Evolutionary conservation across 768 basidiomycete genomes (phyloP).

Genomic region (Psilocybe sp.): DNA sequence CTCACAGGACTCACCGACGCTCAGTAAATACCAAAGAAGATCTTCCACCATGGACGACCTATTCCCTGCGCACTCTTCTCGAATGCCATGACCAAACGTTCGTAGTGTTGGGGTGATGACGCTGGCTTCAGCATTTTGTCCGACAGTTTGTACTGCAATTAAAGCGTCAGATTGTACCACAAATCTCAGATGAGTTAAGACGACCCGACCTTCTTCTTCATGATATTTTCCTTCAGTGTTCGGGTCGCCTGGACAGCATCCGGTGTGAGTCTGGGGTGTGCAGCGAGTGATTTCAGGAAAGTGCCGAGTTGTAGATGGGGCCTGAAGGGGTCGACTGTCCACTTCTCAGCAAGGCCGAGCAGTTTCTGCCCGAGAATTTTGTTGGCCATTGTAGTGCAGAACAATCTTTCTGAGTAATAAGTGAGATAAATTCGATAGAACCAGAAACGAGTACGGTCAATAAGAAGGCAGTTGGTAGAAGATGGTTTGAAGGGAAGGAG

Average conservation of each 20-base stretch:
- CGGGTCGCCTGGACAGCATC: slow-evolving; percentile 58
- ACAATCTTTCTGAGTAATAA: too few relatives aligned
- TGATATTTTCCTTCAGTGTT: slow-evolving; percentile 51
- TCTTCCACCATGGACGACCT: slow-evolving; percentile 79
- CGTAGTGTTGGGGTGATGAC: slow-evolving; percentile 72
- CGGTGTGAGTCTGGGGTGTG: slow-evolving; percentile 66
- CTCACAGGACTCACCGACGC: background rate
- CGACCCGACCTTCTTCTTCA: slow-evolving; percentile 54
- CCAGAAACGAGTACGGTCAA: too few relatives aligned
- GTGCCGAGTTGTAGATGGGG: slow-evolving; percentile 71
- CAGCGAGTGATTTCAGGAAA: slow-evolving; percentile 61
- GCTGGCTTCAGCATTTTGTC: slow-evolving; percentile 63
- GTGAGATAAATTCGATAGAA: too few relatives aligned
- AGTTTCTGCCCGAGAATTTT: slow-evolving; percentile 44
- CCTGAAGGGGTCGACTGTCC: slow-evolving; percentile 74
- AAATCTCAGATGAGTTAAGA: slow-evolving; percentile 27
- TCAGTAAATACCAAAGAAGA: slow-evolving; percentile 77
- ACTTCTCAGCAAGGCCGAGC: slow-evolving; percentile 52
- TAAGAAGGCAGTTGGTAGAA: too few relatives aligned
- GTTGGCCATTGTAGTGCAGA: too few relatives aligned
- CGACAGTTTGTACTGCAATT: slow-evolving; percentile 61
- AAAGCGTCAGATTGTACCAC: slow-evolving; percentile 10
- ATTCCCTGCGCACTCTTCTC: slow-evolving; percentile 78
- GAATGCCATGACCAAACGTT: slow-evolving; percentile 68
- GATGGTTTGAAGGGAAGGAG: too few relatives aligned